Base-by-base conservation (phyloP, 2,329 filamentous ascomycete species). In the Pseudogymnoascus sp. region DNA sequence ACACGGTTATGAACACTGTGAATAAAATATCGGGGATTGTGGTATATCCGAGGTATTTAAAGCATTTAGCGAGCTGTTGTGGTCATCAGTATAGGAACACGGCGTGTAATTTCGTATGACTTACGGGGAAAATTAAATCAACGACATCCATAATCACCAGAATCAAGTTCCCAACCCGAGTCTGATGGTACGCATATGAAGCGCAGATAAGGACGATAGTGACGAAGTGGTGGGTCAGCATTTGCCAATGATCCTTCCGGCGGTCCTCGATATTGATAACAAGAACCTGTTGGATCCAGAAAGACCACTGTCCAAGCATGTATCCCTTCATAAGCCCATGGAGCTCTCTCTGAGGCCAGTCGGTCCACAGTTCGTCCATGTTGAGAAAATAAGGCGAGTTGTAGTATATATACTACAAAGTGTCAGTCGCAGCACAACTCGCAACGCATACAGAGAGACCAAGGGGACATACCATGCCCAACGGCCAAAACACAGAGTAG, bases 191-290 rank as follows among this genome's bases (percentile, higher is more conserved):
- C 65, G 85, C 82, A 72, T 97, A 97, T 65, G 88, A 92, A 30
- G 85, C 81, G 61, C 85, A 84, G 64, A 99, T 85, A 45, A 99
- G 83, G 4, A 79, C 77, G 68, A 86, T 89, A 18, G 94, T 99
- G 71, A 97, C 85, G 70, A 96, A 82, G 75, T 99, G 94, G 73
- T 97, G 94, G 15, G 84, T 86, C 66, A 97, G 84, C 94, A 97
- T 97, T 74, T 97, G 92, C 77, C 84, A 88, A 74, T 96, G 88
- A 68, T 99, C 94, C 76, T 97, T 97, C 69, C 94, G 83, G 65
- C 88, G 84, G 74, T 95, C 89, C 74, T 99, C 94, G 62, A 97
- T 91, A 74, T 96, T 88, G 71, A 97, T 90, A 61, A 96, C 90
- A 30, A 96, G 78, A 65, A 97, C 88, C 75, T 96, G 92, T 75